phyloP scores from a whole-genome alignment of 108 stramenopile species.

The Nitzschia sp. region DNA sequence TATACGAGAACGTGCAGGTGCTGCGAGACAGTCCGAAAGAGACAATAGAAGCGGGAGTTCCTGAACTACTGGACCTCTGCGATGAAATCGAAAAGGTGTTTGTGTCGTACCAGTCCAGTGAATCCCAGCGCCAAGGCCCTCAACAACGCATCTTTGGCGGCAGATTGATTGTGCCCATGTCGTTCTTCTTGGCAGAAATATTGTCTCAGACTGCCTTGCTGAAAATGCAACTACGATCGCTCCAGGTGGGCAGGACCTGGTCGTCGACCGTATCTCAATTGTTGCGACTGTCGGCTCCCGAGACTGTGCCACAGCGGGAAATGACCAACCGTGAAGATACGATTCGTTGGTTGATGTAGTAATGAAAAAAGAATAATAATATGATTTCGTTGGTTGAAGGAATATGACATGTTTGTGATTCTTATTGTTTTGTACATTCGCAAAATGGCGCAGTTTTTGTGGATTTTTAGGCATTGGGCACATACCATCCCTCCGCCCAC shows the following conservation, averaged over 20 bases:
- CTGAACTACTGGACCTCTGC: constrained; percentile 17
- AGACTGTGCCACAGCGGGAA: background rate
- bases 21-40: constrained; percentile 9
- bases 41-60: constrained; percentile 21
- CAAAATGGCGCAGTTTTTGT: too few species aligned
- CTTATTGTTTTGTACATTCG: too few species aligned
- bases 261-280: constrained; percentile 25
- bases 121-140: constrained; percentile 11
- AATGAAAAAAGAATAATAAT: background rate
- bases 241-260: constrained; percentile 15
- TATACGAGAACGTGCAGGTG: constrained; percentile 11
- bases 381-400: too few species aligned
- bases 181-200: constrained; percentile 30
- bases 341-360: constrained; percentile 35
- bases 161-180: constrained; percentile 17
- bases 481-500: constrained; percentile 24
- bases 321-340: constrained; percentile 28
- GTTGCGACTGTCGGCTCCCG: constrained; percentile 19
- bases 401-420: constrained; percentile 1
- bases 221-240: constrained; percentile 23
- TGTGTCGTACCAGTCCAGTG: constrained; percentile 20
- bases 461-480: too few species aligned
- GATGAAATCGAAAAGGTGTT: constrained; percentile 24
- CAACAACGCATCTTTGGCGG: constrained; percentile 17
- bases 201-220: constrained; percentile 30